Evolutionary conservation across 768 basidiomycete genomes (phyloP).

Genomic region (Porphyrellus cyaneotinctus): DNA sequence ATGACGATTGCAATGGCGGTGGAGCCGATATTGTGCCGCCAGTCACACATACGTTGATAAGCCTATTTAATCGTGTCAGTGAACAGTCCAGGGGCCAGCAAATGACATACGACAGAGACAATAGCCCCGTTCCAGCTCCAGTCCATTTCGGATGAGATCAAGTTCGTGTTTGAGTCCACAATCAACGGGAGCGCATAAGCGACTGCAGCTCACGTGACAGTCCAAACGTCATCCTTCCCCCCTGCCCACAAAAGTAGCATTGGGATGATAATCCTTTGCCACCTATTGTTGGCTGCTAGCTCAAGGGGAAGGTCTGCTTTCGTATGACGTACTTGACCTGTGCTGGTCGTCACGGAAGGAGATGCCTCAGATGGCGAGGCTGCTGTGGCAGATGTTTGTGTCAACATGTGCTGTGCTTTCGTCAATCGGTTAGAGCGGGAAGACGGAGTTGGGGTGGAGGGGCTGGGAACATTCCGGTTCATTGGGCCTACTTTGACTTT

Average conservation of each 20-base stretch:
- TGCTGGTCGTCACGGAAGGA: no score
- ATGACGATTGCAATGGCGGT: slow-evolving; percentile 1
- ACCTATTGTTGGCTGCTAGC: neutral
- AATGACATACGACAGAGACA: neutral
- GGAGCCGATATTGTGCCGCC: no score
- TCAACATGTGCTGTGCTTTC: no score
- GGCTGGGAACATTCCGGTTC: neutral
- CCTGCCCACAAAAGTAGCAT: neutral
- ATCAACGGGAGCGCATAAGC: neutral
- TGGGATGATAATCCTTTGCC: neutral
- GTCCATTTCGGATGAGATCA: neutral
- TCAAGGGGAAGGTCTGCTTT: neutral
- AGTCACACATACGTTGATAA: slow-evolving; percentile 6
- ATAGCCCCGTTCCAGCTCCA: neutral
- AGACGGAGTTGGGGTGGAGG: neutral
- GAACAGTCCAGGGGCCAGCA: neutral
- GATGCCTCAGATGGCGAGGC: neutral
- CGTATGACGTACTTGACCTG: no score
- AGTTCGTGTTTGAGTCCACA: neutral
- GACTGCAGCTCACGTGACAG: neutral
- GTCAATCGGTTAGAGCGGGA: neutral
- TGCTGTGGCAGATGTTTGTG: neutral
- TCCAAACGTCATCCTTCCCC: neutral
- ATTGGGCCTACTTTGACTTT: neutral
- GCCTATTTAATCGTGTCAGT: neutral